Evolutionary conservation across 1,139 yeast genomes (phyloP), one percentile per base, ranked within the genome.

Genomic region (Saccharomyces hybrid): DNA sequence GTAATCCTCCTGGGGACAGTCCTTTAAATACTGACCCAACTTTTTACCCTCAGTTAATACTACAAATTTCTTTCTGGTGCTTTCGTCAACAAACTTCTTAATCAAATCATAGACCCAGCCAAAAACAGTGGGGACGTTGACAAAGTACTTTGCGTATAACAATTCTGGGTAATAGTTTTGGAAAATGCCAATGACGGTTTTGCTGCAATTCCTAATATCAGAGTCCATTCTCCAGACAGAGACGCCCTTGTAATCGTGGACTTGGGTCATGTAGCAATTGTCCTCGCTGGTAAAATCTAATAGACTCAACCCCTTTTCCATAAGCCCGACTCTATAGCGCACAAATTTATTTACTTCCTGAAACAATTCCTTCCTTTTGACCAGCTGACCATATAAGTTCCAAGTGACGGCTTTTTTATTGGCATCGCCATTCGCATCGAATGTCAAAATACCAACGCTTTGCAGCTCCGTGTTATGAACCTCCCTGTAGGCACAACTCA

Each of bases 171-270:
- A 90, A 71, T 87, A 84, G 55, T 78, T 80, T 56, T 87, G 87
- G 73, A 90, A 90, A 16, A 86, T 74, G 48, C 77, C 68, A 54
- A 90, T 84, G 38, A 88, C 82, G 49, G 82, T 79, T 63, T 81
- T 84, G n/a, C 95, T 82, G 6, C 90, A 84, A 23, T 77, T 77
- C 65, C 82, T 85, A 71, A 89, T 83, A 26, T 82, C 81, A 1
- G 84, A 77, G 67, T 88, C 96, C 74, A 86, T 78, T 53, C 79
- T 76, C 62, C 87, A 76, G 73, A 90, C 77, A 25, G 88, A 83
- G n/a, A 87, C 95, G 52, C 82, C 81, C 60, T 83, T 78, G 70
- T 90, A 90, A 69, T 90, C 97, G 68, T 90, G 97, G 42, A 90
- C 79, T 68, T 90, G 97, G 26, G 86, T 86, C 76, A 88, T 81